Evolutionary conservation across 768 basidiomycete genomes (phyloP), one percentile per base, ranked within the genome.

Genomic region (Astraeus odoratus): DNA sequence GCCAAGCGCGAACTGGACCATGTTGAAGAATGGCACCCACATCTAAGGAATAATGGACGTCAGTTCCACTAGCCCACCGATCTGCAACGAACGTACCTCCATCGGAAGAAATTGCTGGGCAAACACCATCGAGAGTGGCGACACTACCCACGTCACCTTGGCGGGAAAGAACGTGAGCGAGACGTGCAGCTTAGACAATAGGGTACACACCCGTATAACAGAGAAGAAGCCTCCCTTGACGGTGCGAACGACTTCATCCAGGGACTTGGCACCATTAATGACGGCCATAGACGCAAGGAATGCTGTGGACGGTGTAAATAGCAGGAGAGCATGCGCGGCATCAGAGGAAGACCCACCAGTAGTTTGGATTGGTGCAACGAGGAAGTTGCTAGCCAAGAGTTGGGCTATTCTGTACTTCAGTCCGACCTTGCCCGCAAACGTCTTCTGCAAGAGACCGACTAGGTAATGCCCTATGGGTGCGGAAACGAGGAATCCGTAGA

Each of bases 21-120:
- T 54, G 61, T 82, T 90, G 75, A 93, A 92, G 69, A 86, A 94
- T 8, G 86, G 85, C 0, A 86, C 85, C 89, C 90, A 91, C 35
- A 90, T 72, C 84, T 88, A 41, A 25, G 37, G 26, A 41, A n/a
- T n/a, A 6, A 18, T 41, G n/a, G 19, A 29, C 13, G 26, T 53
- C 20, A 49, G 53, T 25, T 39, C 43, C 18, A 39, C 33, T 15
- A 27, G 40, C 5, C 8, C 12, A 19, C 30, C 40, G 27, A 30
- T 25, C 15, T 38, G 34, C 6, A 3, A 25, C 29, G 19, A 19
- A 55, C 75, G 45, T 50, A 85, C 85, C 62, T 90, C 84, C 18
- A 83, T 72, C 10, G 91, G 78, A 34, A 94, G 65, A 61, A 84
- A 89, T 48, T 71, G 81, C 61, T 92, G 90, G 5, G 91, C 91